Evolutionary conservation across 106 monocot genomes (phyloP), one percentile per base, ranked within the genome.

Genomic region (Dendrobium nobile): DNA sequence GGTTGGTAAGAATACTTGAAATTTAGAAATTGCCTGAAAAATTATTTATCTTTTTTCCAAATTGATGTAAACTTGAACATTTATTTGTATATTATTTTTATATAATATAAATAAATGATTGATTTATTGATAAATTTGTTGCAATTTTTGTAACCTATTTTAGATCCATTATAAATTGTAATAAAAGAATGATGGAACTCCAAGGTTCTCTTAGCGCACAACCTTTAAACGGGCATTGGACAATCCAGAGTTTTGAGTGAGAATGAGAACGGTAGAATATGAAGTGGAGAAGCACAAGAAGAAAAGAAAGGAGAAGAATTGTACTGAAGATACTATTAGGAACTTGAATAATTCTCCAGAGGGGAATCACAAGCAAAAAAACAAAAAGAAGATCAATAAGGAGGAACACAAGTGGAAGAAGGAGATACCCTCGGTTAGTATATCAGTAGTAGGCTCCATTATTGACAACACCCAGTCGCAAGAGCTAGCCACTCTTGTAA

Each of bases 381-480:
- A 68, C 68, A 82, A 47, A 79, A 79, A 79, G 72, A 64, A 78
- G 73, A 81, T 51, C 54, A 64, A 54, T 43, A 77, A 26, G 42
- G 44, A 64, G 61, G 59, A 79, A 47, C 20, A 41, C 27, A 55
- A 75, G 43, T 15, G 31, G 74, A 72, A 7, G 78, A 33, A 81
- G 68, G 67, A 28, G 88, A 82, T 78, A 42, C 85, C 92, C 0
- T 88, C 92, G 7, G 91, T 99, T 37, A 95, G 92, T 84, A 87
- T 99, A 47, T 95, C 95, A 24, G 85, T 99, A n/a, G 80, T 91
- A 7, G 98, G 95, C 7, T 99, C 95, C 64, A 95, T 99, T 59
- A 93, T 95, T 61, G 91, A 99, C 82, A 99, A 99, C 79, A 89
- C 98, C 22, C 98, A 99, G 82, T 95, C 95, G 77, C 95, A 88